Base-by-base conservation (phyloP, 2,329 filamentous ascomycete genomes). In the Chrysosphaeria jannelii region DNA sequence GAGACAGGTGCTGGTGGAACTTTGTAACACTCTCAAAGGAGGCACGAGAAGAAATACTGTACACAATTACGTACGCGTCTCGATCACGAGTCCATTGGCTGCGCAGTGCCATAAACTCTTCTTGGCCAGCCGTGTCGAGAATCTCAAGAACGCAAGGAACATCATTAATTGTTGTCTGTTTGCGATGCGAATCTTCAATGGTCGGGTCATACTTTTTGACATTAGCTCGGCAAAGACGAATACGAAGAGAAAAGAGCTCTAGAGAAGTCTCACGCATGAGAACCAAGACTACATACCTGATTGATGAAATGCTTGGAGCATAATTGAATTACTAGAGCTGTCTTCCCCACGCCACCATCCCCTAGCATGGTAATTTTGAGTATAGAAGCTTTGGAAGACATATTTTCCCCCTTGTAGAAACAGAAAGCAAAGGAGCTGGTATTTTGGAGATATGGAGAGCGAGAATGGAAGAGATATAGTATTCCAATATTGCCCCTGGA, bases 21-120 rank as follows among this genome's bases (percentile, higher is more conserved):
- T 72, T 69, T 46, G 79, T 75, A 52, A 97, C 91, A 41, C 81
- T 71, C 27, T 70, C 67, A 42, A 93, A 93, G 11, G 81, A 93
- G 16, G 79, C 79, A 38, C 85, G 70, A 24, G 81, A 93, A 9
- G 85, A 90, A 47, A 97, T 93, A 51, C 78, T 90, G 54, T 97
- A 93, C 33, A 97, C 85, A 30, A 97, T 57, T 14, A 97, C 75
- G 41, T 93, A 93, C 11, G 85, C 85, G 45, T 97, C 85, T 34
- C 85, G 81, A 40, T 93, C 81, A 36, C 85, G 66, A 43, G 93
- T 93, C 81, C 81, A 93, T 51, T 93, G 85, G 44, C 93, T 85
- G 39, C 85, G 62, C 37, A 93, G 52, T 22, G 85, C 85, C 31
- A 81, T 91, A 48, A 93, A 97, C 50, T 97, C 85, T 50, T 97